Percentiles rank a stretch among this genome's conserved stretches.
Conservation (phyloP, 75 land plant species). For the Isoetes taiwanensis region DNA sequence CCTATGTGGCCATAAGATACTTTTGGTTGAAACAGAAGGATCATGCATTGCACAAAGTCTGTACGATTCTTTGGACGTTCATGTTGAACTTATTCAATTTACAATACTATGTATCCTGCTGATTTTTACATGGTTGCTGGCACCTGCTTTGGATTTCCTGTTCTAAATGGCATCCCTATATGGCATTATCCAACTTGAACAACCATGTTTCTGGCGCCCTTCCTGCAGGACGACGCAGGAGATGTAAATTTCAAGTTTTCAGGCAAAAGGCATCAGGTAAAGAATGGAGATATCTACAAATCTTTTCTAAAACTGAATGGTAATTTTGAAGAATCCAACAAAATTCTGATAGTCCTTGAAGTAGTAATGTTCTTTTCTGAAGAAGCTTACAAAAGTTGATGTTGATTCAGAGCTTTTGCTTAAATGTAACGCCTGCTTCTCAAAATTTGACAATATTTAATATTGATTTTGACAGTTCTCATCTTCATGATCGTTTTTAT, state of each 20-base stretch:
- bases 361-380: too few species aligned
- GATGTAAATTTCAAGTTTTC: conserved; percentile 2
- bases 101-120: background rate
- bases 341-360: too few species aligned
- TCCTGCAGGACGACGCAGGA: background rate
- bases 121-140: background rate
- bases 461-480: too few species aligned
- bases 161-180: background rate
- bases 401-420: too few species aligned
- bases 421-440: too few species aligned
- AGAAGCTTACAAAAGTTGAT: too few species aligned
- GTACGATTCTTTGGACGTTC: conserved; percentile 2
- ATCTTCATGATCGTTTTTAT: too few species aligned
- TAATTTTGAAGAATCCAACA: too few species aligned
- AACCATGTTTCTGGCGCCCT: background rate
- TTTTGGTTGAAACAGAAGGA: conserved; percentile 4
- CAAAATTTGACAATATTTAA: too few species aligned
- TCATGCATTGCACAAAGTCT: background rate
- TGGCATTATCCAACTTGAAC: background rate
- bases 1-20: background rate
- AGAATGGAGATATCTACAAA: too few species aligned
- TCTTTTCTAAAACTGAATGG: too few species aligned
- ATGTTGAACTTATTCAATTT: background rate
- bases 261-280: background rate
- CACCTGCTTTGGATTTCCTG: background rate